phyloP scores from a whole-genome alignment of 305 asterid genomes.

The Fraxinus latifolia region DNA sequence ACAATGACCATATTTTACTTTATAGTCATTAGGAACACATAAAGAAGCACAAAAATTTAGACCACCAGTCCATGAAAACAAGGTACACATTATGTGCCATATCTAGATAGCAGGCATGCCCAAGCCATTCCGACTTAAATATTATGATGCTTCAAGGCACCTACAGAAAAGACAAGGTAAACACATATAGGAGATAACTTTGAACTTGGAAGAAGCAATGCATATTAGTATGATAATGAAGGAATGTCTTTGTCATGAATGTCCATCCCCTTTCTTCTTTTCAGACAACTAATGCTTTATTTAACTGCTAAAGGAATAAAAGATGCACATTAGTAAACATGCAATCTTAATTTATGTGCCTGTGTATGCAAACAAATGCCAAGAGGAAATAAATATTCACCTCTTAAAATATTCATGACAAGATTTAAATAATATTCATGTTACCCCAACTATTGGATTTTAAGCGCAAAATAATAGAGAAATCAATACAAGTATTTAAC shows the following conservation, averaged over 20 bases:
- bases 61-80: not conserved
- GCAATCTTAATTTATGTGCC: not conserved
- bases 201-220: not conserved
- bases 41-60: not conserved
- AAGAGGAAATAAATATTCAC: not conserved
- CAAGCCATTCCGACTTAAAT: not conserved
- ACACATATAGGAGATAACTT: not conserved
- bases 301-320: not conserved
- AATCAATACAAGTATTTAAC: not conserved
- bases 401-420: not conserved
- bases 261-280: not conserved
- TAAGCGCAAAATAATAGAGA: too few species aligned
- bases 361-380: not conserved
- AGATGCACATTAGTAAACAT: not conserved
- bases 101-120: not conserved
- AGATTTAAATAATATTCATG: not conserved
- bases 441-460: not conserved
- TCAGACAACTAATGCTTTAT: not conserved
- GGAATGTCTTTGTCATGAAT: not conserved
- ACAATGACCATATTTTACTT: not conserved
- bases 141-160: not conserved
- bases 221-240: not conserved
- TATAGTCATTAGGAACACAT: not conserved
- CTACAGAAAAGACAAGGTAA: not conserved
- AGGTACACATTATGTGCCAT: not conserved